Base-by-base conservation (phyloP, 352 stramenopile genomes). In the Globisporangium apiculatum region DNA sequence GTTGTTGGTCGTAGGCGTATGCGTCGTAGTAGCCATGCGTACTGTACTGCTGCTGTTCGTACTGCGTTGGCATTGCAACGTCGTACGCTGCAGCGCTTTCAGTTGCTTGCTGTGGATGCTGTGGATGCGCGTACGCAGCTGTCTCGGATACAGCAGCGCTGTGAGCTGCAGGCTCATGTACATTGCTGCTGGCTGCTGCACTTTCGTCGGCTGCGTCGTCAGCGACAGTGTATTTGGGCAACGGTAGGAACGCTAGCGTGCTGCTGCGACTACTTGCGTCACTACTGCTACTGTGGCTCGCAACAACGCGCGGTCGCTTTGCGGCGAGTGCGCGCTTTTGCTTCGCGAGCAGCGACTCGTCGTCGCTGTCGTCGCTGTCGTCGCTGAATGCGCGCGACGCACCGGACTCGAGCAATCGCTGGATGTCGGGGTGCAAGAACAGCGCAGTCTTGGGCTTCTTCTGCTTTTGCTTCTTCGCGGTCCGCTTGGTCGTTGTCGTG, bases 171-270 rank as follows among this genome's bases (percentile, higher is more conserved):
- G n/a, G 42, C 3, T 6, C 42, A 47, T 47, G 42, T 47, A 15
- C 42, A 15, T 37, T 50, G 42, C 2, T 17, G 10, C 4, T 41
- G 40, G 0, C 43, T 51, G 48, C 38, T 51, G 37, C 48, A 38
- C 61, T 43, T 59, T 51, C 57, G 15, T 64, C 57, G 0, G 83
- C 35, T 36, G 71, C 57, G n/a, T 66, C 57, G 0, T 31, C 24
- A 31, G 24, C 24, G 24, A 82, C 38, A 36, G 73, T 53, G 45
- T 86, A 66, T 56, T 89, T 87, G 8, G 82, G 82, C 3, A 69
- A 53, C 37, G 82, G 82, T 1, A 91, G 65, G 65, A 91, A 91
- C 37, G 77, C 72, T 17, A 91, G 53, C 24, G 24, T 31, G 24
- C 24, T 31, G 24, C 24, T 31, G 10, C 45, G 38, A 36, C 24